A percentile compares a stretch with the other conserved stretches of the same genome.
These are phyloP conservation scores for Clathrus columnatus DNA, from an alignment of 768 basidiomycete species.

Conservation along the genomic window DNA sequence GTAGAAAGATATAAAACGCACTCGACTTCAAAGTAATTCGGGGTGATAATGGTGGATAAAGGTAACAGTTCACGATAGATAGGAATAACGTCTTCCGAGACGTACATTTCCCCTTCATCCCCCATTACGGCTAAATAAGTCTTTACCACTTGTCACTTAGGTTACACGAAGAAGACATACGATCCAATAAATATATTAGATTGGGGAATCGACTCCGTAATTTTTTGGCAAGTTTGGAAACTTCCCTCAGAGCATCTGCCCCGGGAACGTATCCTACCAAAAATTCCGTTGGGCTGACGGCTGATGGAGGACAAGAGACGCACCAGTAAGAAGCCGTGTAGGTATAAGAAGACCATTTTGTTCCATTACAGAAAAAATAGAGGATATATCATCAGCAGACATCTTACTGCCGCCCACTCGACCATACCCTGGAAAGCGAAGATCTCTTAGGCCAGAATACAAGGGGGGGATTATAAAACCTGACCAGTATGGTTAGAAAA, in stretches of 20 bases:
- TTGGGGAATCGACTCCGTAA: constrained; percentile 49
- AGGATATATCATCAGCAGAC: constrained; percentile 63
- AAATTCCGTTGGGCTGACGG: neutral
- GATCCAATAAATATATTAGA: constrained; percentile 84
- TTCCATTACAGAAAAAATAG: constrained; percentile 67
- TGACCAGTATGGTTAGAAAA: constrained; percentile 90
- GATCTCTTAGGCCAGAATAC: neutral
- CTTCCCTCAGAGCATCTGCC: constrained; percentile 63
- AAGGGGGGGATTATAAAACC: constrained; percentile 11
- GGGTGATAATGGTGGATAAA: constrained; percentile 90
- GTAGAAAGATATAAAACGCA: constrained; percentile 30
- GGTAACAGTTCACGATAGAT: constrained; percentile 73
- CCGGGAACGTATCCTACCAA: constrained; percentile 76
- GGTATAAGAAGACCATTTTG: constrained; percentile 67
- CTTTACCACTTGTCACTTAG: neutral
- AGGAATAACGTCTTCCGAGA: constrained; percentile 78
- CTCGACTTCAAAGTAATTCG: constrained; percentile 99
- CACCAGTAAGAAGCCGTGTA: constrained; percentile 73
- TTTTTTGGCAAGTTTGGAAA: constrained; percentile 52
- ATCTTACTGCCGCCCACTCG: constrained; percentile 73
- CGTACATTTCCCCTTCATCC: constrained; percentile 83
- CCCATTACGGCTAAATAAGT: constrained; percentile 78
- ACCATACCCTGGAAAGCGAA: constrained; percentile 59
- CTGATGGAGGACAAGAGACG: constrained; percentile 7
- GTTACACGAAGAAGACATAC: constrained; percentile 36